Evolutionary conservation across 805 yeast species (phyloP).

Genomic region (Wilhelminamyces savonicus): DNA sequence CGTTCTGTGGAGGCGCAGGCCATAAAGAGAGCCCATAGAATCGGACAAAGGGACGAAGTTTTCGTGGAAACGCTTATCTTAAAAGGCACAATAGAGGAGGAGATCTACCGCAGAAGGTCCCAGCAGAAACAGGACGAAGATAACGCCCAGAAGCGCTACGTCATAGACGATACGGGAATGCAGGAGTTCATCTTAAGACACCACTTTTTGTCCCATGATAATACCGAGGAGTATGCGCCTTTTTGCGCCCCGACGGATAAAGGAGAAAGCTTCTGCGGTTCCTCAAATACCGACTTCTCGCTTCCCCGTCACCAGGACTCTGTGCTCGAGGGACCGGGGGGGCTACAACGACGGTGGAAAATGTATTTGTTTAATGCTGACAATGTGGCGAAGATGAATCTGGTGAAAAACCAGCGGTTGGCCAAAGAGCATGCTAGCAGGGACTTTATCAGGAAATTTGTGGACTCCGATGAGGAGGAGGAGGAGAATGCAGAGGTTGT

Average conservation of each 20-base stretch:
- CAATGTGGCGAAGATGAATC: constrained; percentile 22
- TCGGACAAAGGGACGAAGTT: constrained; percentile 62
- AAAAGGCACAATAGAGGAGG: constrained; percentile 61
- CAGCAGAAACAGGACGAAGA: constrained; percentile 3
- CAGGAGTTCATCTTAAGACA: constrained; percentile 48
- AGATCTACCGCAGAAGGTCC: constrained; percentile 45
- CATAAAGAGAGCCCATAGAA: constrained; percentile 70
- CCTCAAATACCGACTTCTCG: too few relatives aligned
- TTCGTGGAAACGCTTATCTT: constrained; percentile 63
- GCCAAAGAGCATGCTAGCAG: constrained; percentile 10
- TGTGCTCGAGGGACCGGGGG: too few relatives aligned
- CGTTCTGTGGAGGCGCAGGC: constrained; percentile 69
- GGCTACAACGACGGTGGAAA: constrained; percentile 21
- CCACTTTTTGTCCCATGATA: constrained; percentile 33
- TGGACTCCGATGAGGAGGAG: constrained; percentile 7
- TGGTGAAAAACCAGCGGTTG: constrained; percentile 15
- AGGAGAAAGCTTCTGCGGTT: background rate
- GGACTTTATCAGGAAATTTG: constrained; percentile 12
- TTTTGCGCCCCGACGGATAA: constrained; percentile 23
- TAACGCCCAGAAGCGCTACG: constrained; percentile 21
- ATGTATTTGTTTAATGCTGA: constrained; percentile 22
- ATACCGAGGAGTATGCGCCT: constrained; percentile 31
- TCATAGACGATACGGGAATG: constrained; percentile 56
- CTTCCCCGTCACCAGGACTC: too few relatives aligned
- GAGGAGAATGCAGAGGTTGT: constrained; percentile 12